These are phyloP conservation scores for Senna siamea DNA, from an alignment of 306 rosid genomes.

Conservation along the genomic window DNA sequence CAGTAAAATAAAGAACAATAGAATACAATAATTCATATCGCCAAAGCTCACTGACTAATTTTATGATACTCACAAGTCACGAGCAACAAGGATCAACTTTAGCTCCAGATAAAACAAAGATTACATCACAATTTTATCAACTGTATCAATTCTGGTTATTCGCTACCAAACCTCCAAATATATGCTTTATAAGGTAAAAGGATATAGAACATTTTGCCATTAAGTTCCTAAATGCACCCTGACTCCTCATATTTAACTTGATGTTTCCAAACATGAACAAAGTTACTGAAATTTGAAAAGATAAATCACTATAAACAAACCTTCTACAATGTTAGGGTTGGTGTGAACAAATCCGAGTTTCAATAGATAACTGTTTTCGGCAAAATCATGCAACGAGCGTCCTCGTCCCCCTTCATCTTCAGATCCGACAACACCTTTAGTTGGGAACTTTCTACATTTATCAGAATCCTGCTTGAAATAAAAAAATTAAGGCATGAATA, in stretches of 20 bases:
- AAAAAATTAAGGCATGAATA: conserved; percentile 27
- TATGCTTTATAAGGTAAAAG: neutral
- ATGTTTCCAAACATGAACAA: conserved; percentile 8
- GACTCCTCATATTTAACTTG: conserved; percentile 10
- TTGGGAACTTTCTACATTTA: conserved; percentile 58
- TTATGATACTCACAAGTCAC: neutral
- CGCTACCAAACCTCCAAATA: conserved; percentile 14
- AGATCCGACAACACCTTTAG: conserved; percentile 54
- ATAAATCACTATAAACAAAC: conserved; percentile 36
- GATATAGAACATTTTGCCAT: neutral
- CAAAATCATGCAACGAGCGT: conserved; percentile 89
- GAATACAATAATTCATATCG: neutral
- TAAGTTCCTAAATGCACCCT: conserved; percentile 18
- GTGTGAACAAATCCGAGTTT: conserved; percentile 71
- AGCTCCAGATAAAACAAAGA: conserved; percentile 15
- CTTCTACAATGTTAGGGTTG: conserved; percentile 46
- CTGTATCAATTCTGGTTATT: conserved; percentile 4
- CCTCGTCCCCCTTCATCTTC: conserved; percentile 69
- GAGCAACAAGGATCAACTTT: conserved; percentile 20
- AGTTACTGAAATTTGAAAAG: neutral
- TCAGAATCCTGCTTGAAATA: conserved; percentile 68
- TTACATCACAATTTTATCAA: neutral
- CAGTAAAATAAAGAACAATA: neutral
- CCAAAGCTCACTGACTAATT: conserved; percentile 18
- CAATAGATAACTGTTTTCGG: conserved; percentile 77